Evolutionary conservation across 1,139 yeast genomes (phyloP), one percentile per base, ranked within the genome.

Genomic region (Pichia sp.): DNA sequence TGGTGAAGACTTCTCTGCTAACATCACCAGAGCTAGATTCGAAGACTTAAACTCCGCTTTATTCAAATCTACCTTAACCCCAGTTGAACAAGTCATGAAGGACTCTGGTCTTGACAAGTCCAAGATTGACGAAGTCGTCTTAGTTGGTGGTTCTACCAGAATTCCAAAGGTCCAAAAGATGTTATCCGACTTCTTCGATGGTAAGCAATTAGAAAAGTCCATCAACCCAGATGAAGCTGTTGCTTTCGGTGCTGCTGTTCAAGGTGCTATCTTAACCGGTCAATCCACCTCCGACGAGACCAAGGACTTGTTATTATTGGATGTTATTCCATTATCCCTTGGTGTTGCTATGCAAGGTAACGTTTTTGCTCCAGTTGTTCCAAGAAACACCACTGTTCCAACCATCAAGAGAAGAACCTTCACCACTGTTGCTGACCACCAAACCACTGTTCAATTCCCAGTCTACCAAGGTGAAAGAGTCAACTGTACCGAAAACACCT

Each of bases 271-370:
- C 80, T 83, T 90, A 75, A 87, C 97, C 70, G 96, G 96, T 80
- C 89, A 96, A 67, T 87, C 95, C 64, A 95, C 88, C 68, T 27
- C 29, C 29, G 29, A 27, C 29, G 95, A 90, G 81, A 86, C 97
- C 78, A 88, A 91, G 83, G 97, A 91, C 81, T 85, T 91, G 75
- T 85, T 91, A 75, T 86, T 91, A 76, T 87, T 91, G 79, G 97
- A 91, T 83, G 97, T 91, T 74, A 92, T 91, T 73, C 97, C 97
- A 79, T 87, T 91, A 76, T 90, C 97, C 67, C 83, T 91, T 73
- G 98, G 98, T 88, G 96, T 91, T 75, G 97, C 96, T 79, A 92
- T 91, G 93, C 96, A 91, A 81, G 97, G 97, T 81, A 91, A 90
- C 80, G 92, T 92, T 71, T 88, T 90, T 74, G 97, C 96, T 73